Conservation (phyloP, 495 filamentous ascomycete species). For the Physcia stellaris region DNA sequence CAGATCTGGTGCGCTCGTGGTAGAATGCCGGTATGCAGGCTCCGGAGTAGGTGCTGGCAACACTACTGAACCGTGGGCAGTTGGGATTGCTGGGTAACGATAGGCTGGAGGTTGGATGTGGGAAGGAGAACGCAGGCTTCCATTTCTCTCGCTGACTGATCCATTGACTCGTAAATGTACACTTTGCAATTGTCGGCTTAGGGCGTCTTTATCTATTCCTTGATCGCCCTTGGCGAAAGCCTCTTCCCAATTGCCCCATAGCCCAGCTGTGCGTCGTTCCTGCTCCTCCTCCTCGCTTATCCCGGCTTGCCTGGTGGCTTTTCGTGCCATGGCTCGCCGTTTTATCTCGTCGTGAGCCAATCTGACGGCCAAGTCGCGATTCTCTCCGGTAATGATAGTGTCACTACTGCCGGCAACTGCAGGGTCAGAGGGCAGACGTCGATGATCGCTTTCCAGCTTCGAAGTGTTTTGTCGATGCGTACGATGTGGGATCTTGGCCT, state of each 20-base stretch:
- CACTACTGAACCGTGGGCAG: too few relatives aligned
- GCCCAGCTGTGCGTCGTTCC: slow-evolving; percentile 41
- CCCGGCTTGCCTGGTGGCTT: slow-evolving; percentile 39
- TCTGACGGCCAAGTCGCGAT: slow-evolving; percentile 65
- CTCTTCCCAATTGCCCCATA: slow-evolving; percentile 49
- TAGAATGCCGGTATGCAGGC: neutral
- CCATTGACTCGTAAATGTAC: slow-evolving; percentile 17
- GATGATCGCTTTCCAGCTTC: slow-evolving; percentile 1
- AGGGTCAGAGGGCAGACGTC: slow-evolving; percentile 21
- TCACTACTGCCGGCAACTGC: slow-evolving; percentile 28
- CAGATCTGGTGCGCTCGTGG: slow-evolving; percentile 24
- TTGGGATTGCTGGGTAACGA: slow-evolving; percentile 42
- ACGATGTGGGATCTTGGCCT: neutral
- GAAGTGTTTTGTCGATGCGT: neutral
- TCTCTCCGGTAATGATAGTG: slow-evolving; percentile 52
- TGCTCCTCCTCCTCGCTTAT: slow-evolving; percentile 41
- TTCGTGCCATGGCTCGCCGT: slow-evolving; percentile 47
- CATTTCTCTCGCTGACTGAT: slow-evolving; percentile 8
- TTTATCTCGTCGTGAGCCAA: slow-evolving; percentile 61
- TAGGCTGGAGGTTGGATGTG: slow-evolving; percentile 21
- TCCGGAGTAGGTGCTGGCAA: neutral
- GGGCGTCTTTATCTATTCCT: slow-evolving; percentile 23
- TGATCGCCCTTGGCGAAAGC: slow-evolving; percentile 16
- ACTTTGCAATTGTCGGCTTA: slow-evolving; percentile 35
- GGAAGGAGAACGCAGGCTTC: slow-evolving; percentile 4